phyloP scores from a whole-genome alignment of 345 rosid genomes.

The Bruguiera parviflora region DNA sequence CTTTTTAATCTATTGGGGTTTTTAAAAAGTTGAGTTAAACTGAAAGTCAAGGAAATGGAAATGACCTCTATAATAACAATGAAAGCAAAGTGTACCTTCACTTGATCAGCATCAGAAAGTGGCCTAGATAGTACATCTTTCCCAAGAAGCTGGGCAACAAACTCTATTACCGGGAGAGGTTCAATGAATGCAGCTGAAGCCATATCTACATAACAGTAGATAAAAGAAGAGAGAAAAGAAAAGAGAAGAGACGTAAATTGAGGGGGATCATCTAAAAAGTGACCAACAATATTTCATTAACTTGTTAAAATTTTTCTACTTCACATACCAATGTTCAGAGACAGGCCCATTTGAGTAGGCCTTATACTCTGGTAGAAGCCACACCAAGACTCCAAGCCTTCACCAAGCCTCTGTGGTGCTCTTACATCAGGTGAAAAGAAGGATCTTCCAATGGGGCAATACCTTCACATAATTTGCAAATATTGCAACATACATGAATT shows the following conservation, averaged over 20 bases:
- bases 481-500: not conserved
- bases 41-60: constrained; percentile 9
- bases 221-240: not conserved
- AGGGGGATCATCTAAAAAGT: constrained; percentile 6
- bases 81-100: constrained; percentile 53
- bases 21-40: constrained; percentile 4
- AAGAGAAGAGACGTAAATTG: not conserved
- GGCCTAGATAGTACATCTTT: constrained; percentile 74
- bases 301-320: constrained; percentile 3
- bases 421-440: constrained; percentile 87
- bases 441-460: constrained; percentile 80
- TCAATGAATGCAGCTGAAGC: constrained; percentile 98
- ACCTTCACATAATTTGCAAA: constrained; percentile 36
- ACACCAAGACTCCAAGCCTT: constrained; percentile 98
- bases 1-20: constrained; percentile 62
- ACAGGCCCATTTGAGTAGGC: constrained; percentile 98
- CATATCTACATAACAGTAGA: constrained; percentile 53
- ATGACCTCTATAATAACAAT: not conserved
- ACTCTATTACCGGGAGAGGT: constrained; percentile 95
- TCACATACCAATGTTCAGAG: constrained; percentile 76
- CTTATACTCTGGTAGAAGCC: constrained; percentile 97
- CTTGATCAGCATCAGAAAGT: constrained; percentile 86
- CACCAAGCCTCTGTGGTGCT: constrained; percentile 79
- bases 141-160: constrained; percentile 85
- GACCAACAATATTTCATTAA: not conserved